These are phyloP conservation scores for Oryza nivara DNA, from an alignment of 176 grass and related monocot genomes.

Conservation along the genomic window DNA sequence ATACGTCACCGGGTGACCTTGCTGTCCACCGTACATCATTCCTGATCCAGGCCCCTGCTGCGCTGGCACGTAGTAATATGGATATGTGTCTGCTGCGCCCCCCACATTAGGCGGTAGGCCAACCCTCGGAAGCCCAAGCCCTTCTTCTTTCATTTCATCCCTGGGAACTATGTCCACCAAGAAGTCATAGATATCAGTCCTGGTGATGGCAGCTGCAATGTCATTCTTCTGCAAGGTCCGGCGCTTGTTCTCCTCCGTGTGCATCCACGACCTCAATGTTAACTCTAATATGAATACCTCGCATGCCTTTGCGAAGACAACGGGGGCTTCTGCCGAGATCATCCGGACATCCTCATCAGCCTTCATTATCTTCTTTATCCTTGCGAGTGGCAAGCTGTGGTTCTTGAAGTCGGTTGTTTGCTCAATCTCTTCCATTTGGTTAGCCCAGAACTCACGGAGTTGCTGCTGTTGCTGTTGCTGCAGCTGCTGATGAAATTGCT, in stretches of 20 bases:
- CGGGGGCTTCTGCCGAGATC: conserved; percentile 69
- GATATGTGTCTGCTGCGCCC: conserved; percentile 45
- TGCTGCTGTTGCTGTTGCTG: conserved; percentile 68
- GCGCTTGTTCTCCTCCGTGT: conserved; percentile 72
- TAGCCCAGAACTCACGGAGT: conserved; percentile 62
- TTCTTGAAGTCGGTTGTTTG: conserved; percentile 70
- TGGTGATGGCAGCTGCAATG: conserved; percentile 63
- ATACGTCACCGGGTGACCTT: conserved; percentile 49
- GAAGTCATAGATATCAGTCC: conserved; percentile 77
- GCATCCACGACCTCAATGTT: conserved; percentile 73
- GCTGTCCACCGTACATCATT: conserved; percentile 54
- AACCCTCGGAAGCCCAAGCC: conserved; percentile 53
- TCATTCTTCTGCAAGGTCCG: conserved; percentile 72
- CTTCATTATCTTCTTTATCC: conserved; percentile 86
- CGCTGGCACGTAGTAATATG: conserved; percentile 51
- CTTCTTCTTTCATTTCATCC: conserved; percentile 69
- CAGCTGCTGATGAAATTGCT: conserved; percentile 64
- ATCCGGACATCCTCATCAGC: conserved; percentile 68
- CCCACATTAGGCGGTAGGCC: conserved; percentile 55
- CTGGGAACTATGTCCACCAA: conserved; percentile 71
- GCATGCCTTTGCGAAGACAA: conserved; percentile 74
- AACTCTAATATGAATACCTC: conserved; percentile 74
- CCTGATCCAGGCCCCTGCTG: conserved; percentile 43
- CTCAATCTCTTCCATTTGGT: conserved; percentile 53
- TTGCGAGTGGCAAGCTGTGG: conserved; percentile 68